Percentiles rank a stretch among this genome's conserved stretches.
These are phyloP conservation scores for Trichopus zeylanicus DNA, from an alignment of 116 monocot species.

Conservation along the genomic window DNA sequence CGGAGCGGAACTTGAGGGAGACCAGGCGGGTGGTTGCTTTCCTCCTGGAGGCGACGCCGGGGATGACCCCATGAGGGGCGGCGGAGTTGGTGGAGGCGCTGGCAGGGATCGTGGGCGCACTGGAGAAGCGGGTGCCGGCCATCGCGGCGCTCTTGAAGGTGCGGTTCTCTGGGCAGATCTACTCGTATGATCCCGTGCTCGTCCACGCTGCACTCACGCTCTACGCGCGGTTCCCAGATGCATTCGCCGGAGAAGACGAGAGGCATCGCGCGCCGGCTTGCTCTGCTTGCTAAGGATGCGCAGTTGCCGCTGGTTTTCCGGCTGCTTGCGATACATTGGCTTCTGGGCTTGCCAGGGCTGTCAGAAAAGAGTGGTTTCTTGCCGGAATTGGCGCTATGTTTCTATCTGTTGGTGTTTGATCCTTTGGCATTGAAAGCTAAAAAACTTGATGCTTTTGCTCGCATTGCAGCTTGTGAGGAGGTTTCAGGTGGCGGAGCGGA, in stretches of 20 bases:
- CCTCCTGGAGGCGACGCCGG: constrained; percentile 50
- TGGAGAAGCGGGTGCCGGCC: constrained; percentile 48
- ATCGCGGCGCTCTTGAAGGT: constrained; percentile 81
- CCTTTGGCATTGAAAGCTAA: constrained; percentile 71
- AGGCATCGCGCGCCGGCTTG: constrained; percentile 49
- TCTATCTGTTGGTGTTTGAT: constrained; percentile 78
- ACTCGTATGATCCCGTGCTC: constrained; percentile 66
- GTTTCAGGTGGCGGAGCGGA: neutral
- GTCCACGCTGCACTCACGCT: constrained; percentile 69
- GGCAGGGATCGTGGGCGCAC: constrained; percentile 25
- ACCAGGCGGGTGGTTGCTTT: constrained; percentile 58
- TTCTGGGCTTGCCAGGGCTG: constrained; percentile 41
- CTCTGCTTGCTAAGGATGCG: constrained; percentile 38
- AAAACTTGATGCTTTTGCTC: constrained; percentile 65
- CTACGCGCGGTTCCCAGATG: constrained; percentile 66
- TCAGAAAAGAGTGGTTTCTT: constrained; percentile 14
- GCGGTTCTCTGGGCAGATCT: constrained; percentile 79
- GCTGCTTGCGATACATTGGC: constrained; percentile 76
- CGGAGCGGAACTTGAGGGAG: constrained; percentile 54
- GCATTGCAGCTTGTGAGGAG: constrained; percentile 35
- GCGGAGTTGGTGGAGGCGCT: constrained; percentile 50
- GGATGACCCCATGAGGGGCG: constrained; percentile 49
- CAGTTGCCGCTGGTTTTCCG: constrained; percentile 54
- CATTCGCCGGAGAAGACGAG: constrained; percentile 60
- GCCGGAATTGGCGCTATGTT: constrained; percentile 19